Evolutionary conservation across 805 yeast genomes (phyloP).

Genomic region (Tetrapisispora namnaoensis): DNA sequence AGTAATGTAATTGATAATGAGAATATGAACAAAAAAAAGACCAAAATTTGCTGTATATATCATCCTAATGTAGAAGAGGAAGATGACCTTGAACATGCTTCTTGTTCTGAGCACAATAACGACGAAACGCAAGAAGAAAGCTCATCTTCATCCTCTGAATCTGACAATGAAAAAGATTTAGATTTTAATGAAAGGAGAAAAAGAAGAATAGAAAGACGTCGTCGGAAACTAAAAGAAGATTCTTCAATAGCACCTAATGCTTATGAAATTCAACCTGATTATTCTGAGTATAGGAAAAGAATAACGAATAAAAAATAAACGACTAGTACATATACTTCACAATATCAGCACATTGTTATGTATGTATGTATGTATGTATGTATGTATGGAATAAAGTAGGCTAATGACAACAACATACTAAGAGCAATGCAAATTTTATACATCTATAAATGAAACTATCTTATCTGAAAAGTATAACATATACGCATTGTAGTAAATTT

Average conservation of each 20-base stretch:
- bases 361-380: too few species aligned
- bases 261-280: conserved; percentile 77
- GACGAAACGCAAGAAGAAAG: background rate
- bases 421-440: too few species aligned
- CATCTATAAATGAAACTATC: too few species aligned
- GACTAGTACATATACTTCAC: background rate
- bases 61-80: conserved; percentile 64
- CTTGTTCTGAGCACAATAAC: conserved; percentile 15
- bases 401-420: too few species aligned
- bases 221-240: conserved; percentile 19
- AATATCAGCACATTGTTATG: background rate
- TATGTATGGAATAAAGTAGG: too few species aligned
- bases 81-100: conserved; percentile 42
- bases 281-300: conserved; percentile 18
- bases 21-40: conserved; percentile 74
- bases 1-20: conserved; percentile 88
- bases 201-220: conserved; percentile 29
- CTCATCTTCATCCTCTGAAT: conserved; percentile 31
- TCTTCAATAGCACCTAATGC: conserved; percentile 57
- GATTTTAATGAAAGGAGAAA: conserved; percentile 27
- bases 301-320: background rate
- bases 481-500: too few species aligned
- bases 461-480: too few species aligned
- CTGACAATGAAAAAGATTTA: conserved; percentile 31
- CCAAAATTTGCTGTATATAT: conserved; percentile 83